Evolutionary conservation across 805 yeast species (phyloP).

Genomic region (Cyberlindnera xylosilytica): DNA sequence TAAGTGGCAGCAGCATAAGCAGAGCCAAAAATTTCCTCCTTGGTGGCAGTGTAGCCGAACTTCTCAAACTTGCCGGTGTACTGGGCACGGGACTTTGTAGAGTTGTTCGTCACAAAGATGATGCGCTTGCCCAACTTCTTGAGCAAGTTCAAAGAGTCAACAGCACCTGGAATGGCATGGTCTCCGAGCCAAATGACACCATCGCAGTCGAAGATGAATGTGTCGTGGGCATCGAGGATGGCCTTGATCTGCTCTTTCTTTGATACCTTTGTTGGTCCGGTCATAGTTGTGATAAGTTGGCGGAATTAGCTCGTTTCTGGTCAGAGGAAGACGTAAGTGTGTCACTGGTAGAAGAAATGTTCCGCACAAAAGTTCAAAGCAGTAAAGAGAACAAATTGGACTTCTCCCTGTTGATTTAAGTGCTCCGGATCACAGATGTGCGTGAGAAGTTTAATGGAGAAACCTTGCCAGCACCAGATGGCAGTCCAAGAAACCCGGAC

Average conservation of each 20-base stretch:
- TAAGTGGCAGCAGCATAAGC: slow-evolving; percentile 91
- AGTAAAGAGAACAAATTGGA: no score
- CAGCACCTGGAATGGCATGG: slow-evolving; percentile 71
- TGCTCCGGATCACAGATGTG: no score
- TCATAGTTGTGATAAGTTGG: slow-evolving; percentile 7
- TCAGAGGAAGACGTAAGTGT: no score
- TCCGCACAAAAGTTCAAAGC: no score
- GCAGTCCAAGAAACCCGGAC: not conserved
- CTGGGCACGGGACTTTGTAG: slow-evolving; percentile 80
- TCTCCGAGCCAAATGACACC: slow-evolving; percentile 96
- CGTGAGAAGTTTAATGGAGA: no score
- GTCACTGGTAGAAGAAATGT: no score
- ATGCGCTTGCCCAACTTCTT: slow-evolving; percentile 55
- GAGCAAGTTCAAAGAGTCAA: slow-evolving; percentile 69
- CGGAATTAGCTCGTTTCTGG: no score
- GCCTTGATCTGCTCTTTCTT: slow-evolving; percentile 45
- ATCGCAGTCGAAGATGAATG: slow-evolving; percentile 92
- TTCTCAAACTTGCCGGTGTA: slow-evolving; percentile 74
- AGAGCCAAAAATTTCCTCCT: slow-evolving; percentile 83
- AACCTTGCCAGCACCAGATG: no score
- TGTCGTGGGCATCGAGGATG: slow-evolving; percentile 68
- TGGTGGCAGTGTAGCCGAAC: slow-evolving; percentile 40
- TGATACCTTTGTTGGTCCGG: slow-evolving; percentile 42
- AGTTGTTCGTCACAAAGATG: slow-evolving; percentile 92
- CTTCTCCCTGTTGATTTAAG: no score